Evolutionary conservation across 257 asterid genomes (phyloP).

Genomic region (Paraleonurus japonicus): DNA sequence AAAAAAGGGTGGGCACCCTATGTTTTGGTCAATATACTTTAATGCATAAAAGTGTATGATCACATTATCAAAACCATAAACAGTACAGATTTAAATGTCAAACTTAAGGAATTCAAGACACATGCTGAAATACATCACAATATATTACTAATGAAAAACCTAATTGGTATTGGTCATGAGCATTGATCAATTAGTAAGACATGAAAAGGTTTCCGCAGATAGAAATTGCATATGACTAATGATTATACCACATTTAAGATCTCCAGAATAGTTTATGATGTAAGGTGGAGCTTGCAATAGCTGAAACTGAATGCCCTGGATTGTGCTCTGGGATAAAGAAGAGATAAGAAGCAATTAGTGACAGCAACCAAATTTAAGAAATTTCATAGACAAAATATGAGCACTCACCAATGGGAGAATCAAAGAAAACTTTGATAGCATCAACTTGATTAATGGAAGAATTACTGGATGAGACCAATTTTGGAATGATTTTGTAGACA

Average conservation of each 20-base stretch:
- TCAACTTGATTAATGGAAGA: slow-evolving; percentile 56
- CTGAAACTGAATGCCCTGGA: slow-evolving; percentile 79
- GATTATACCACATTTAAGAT: slow-evolving; percentile 77
- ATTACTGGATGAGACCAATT: slow-evolving; percentile 66
- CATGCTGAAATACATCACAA: not conserved
- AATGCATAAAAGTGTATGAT: not conserved
- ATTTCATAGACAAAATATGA: slow-evolving; percentile 20
- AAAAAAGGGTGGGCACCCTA: not conserved
- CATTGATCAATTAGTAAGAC: not conserved
- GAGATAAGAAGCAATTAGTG: slow-evolving; percentile 26
- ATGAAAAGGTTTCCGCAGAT: slow-evolving; percentile 8
- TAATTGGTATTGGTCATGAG: not conserved
- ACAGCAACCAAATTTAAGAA: slow-evolving; percentile 23
- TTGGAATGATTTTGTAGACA: slow-evolving; percentile 64
- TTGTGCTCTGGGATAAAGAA: slow-evolving; percentile 52
- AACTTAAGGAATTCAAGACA: not conserved
- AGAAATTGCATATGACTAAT: not conserved
- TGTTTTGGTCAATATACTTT: slow-evolving; percentile 4
- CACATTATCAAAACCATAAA: slow-evolving; percentile 15
- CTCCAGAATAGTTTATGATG: slow-evolving; percentile 73
- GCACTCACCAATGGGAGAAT: slow-evolving; percentile 78
- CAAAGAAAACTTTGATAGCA: slow-evolving; percentile 82
- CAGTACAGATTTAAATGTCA: not conserved
- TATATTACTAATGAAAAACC: slow-evolving; percentile 4
- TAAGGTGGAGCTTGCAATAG: slow-evolving; percentile 82